Evolutionary conservation across 2,329 filamentous ascomycete genomes (phyloP), one percentile per base, ranked within the genome.

Genomic region (Diaporthe citri): DNA sequence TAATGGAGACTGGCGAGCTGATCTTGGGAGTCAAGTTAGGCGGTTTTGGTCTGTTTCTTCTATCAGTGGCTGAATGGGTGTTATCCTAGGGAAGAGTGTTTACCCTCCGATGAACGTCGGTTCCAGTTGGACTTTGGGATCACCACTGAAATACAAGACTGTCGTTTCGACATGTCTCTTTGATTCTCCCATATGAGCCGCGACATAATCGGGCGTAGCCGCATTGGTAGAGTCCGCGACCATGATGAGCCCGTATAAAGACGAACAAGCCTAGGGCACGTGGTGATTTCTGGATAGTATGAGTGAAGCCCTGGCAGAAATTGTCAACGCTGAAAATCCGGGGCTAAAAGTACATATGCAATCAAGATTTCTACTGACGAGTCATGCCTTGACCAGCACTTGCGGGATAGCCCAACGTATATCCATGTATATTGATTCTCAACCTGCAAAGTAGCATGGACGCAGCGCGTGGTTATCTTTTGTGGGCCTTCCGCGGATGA

Each of bases 1-100:
- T 69, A 7, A 73, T 66, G 2, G 46, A 20, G 22, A 73, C 59
- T 5, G 71, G 60, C 3, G 34, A 39, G 36, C 8, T 31, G 12
- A 73, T 62, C 36, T 73, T 73, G 28, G 71, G 71, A 2, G 71
- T 73, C 51, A 67, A 41, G 15, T 67, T 67, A 1, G 64, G 64
- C 20, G 64, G 64, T 10, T 67, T 67, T 39, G 64, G 64, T 9
- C 64, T 67, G n/a, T 2, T 52, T 10, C 22, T 52, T 48, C n/a
- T 2, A 39, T 67, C 46, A 67, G 46, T 28, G 31, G 31, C n/a
- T 39, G 28, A 13, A 34, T 13, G 3, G 8, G n/a, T 6, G 6
- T 3, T 15, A 2, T 39, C 13, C 4, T 39, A 15, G 31, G 22
- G 13, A 17, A 20, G 22, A 52, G 13, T 10, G 13, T 9, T 67